These are phyloP conservation scores for Mariannaea elegans DNA, from an alignment of 2,329 filamentous ascomycete genomes.

Conservation along the genomic window DNA sequence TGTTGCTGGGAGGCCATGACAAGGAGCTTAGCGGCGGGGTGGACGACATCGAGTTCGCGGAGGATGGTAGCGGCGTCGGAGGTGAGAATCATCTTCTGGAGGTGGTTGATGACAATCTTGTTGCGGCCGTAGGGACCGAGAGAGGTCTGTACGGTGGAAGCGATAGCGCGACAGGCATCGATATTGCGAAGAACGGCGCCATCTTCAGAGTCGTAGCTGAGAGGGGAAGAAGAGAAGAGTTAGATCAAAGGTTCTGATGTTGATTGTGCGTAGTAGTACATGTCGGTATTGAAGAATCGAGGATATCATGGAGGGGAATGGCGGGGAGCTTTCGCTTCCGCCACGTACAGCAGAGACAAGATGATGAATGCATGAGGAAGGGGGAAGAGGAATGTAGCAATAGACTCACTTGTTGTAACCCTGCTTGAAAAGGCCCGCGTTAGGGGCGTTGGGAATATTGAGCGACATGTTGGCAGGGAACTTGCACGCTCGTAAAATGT, in stretches of 20 bases:
- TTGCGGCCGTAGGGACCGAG: constrained; percentile 97
- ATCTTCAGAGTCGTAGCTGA: constrained; percentile 98
- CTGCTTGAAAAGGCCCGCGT: constrained; percentile 91
- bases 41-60: constrained; percentile 96
- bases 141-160: constrained; percentile 95
- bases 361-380: constrained; percentile 29
- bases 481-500: constrained; percentile 24
- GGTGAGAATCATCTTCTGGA: constrained; percentile 99
- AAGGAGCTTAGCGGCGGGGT: constrained; percentile 95
- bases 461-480: constrained; percentile 78
- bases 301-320: constrained; percentile 31
- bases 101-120: constrained; percentile 99
- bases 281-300: constrained; percentile 14
- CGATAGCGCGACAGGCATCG: constrained; percentile 95
- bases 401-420: constrained; percentile 89
- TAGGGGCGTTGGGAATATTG: constrained; percentile 93
- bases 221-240: neutral
- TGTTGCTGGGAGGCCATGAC: constrained; percentile 99
- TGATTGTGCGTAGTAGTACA: neutral
- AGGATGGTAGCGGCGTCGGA: constrained; percentile 98
- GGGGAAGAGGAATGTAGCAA: constrained; percentile 25
- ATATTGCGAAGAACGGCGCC: constrained; percentile 98
- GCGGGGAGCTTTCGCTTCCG: constrained; percentile 36
- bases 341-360: constrained; percentile 17
- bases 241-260: constrained; percentile 4